Evolutionary conservation across 2,329 filamentous ascomycete species (phyloP).

Genomic region (Berkeleyomyces rouxiae): DNA sequence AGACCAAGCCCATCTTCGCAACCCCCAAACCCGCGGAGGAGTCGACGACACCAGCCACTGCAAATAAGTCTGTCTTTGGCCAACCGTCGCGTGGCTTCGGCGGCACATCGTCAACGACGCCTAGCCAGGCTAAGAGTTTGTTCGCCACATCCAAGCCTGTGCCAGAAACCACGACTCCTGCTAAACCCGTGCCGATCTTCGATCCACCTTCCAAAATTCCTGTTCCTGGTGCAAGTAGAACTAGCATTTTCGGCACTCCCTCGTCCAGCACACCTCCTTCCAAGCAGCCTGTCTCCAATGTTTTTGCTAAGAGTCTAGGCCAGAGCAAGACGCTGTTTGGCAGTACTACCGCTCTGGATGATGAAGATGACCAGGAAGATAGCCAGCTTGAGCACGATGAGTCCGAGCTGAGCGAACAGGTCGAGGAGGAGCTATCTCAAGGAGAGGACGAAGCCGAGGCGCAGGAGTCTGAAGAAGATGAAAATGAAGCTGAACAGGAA

Average conservation of each 20-base stretch:
- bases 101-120: neutral
- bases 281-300: neutral
- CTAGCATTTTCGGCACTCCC: conserved; percentile 15
- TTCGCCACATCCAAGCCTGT: conserved; percentile 1
- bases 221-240: conserved; percentile 2
- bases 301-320: conserved; percentile 7
- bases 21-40: neutral
- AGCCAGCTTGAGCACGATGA: neutral
- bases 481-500: neutral
- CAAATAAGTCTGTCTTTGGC: neutral
- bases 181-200: neutral
- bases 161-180: neutral
- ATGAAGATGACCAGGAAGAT: neutral
- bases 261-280: conserved; percentile 3
- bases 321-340: conserved; percentile 8
- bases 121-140: conserved; percentile 4
- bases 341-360: neutral
- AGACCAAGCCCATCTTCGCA: neutral
- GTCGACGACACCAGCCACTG: neutral
- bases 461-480: conserved; percentile 1
- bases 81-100: neutral
- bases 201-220: conserved; percentile 1
- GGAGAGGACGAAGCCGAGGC: neutral
- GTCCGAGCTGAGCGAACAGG: neutral
- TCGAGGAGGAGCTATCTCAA: neutral